phyloP scores from a whole-genome alignment of 2,329 filamentous ascomycete genomes.

The Colletotrichum gigasporum region DNA sequence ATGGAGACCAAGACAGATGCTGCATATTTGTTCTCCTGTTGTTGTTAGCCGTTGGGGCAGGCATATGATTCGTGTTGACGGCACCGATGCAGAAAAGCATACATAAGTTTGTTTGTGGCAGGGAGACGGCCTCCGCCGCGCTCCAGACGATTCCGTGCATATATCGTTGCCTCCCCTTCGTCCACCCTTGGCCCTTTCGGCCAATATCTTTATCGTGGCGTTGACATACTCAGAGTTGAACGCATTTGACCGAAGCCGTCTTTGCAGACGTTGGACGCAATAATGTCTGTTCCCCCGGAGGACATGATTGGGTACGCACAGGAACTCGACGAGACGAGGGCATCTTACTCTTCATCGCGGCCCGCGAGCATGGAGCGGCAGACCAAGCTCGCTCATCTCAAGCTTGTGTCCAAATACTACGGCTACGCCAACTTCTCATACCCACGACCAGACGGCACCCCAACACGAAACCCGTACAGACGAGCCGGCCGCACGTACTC shows the following conservation, averaged over 20 bases:
- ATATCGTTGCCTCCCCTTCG: slow-evolving; percentile 31
- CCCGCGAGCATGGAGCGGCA: slow-evolving; percentile 45
- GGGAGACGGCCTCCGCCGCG: slow-evolving; percentile 13
- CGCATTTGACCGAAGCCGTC: slow-evolving; percentile 10
- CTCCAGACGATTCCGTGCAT: slow-evolving; percentile 11
- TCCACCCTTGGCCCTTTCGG: not conserved
- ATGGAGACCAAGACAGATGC: slow-evolving; percentile 28
- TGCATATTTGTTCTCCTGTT: slow-evolving; percentile 33
- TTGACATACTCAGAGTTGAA: not conserved
- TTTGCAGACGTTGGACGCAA: slow-evolving; percentile 21
- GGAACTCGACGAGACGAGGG: slow-evolving; percentile 8
- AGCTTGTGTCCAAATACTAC: slow-evolving; percentile 50
- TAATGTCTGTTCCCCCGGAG: slow-evolving; percentile 21
- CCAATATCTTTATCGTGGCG: slow-evolving; percentile 13
- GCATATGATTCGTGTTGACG: slow-evolving; percentile 24
- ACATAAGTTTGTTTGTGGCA: slow-evolving; percentile 29
- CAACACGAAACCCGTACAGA: slow-evolving; percentile 25
- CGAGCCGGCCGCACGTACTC: slow-evolving; percentile 30
- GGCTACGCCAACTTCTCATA: slow-evolving; percentile 53
- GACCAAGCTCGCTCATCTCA: slow-evolving; percentile 47
- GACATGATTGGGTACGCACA: slow-evolving; percentile 28
- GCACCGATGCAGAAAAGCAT: slow-evolving; percentile 16
- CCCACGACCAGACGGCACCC: slow-evolving; percentile 41
- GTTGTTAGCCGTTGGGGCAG: slow-evolving; percentile 24
- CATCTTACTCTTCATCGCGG: slow-evolving; percentile 23